Percentiles rank a stretch among this genome's conserved stretches.
phyloP scores from a whole-genome alignment of 805 yeast species.

The Pichia rugopelliculosa region DNA sequence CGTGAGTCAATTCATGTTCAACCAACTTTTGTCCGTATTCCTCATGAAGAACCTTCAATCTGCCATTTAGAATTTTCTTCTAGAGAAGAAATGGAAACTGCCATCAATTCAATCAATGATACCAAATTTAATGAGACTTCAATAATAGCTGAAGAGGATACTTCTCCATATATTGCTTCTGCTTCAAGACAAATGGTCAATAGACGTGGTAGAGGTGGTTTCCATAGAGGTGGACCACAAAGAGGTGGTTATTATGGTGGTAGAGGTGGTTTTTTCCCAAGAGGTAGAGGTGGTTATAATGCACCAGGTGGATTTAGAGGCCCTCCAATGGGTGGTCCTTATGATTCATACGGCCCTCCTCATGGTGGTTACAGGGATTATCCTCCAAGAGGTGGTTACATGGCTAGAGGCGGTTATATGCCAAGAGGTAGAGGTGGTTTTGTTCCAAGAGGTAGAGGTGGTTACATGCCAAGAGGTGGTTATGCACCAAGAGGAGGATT shows the following conservation, averaged over 20 bases:
- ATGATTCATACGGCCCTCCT: constrained; percentile 29
- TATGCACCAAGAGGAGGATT: constrained; percentile 28
- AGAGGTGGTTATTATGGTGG: constrained; percentile 14
- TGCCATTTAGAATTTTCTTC: constrained; percentile 52
- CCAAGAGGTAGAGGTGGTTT: constrained; percentile 27
- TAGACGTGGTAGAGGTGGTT: constrained; percentile 34
- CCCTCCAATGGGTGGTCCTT: constrained; percentile 28
- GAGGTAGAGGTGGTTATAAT: constrained; percentile 29
- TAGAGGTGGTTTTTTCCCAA: constrained; percentile 31
- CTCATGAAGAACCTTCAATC: constrained; percentile 36
- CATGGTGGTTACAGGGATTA: constrained; percentile 28
- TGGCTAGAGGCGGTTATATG: constrained; percentile 25
- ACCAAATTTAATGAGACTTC: constrained; percentile 57
- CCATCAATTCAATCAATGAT: constrained; percentile 67
- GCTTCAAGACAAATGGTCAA: constrained; percentile 43
- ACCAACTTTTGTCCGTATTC: constrained; percentile 55
- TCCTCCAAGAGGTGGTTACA: constrained; percentile 19
- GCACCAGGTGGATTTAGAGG: constrained; percentile 31
- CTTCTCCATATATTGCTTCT: constrained; percentile 44
- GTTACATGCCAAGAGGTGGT: constrained; percentile 25
- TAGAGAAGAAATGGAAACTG: constrained; percentile 68
- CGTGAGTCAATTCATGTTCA: constrained; percentile 61
- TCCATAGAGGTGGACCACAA: constrained; percentile 37
- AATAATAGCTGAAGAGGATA: constrained; percentile 73
- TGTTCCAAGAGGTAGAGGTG: constrained; percentile 26